phyloP scores from a whole-genome alignment of 768 basidiomycete species.

The Podaxis carcinomalis region DNA sequence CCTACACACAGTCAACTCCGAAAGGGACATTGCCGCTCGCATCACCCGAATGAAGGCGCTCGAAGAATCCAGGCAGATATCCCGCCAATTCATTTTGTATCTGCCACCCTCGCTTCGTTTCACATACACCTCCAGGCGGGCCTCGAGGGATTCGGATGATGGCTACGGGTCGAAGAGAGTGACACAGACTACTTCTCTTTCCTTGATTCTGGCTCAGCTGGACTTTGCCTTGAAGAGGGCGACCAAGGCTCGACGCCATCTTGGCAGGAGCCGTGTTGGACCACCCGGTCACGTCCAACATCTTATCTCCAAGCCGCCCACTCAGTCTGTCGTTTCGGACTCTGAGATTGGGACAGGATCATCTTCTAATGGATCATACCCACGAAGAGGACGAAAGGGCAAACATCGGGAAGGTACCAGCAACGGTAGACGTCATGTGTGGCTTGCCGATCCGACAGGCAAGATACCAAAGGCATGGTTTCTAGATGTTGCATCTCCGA shows the following conservation, averaged over 20 bases:
- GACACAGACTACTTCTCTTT: constrained; percentile 41
- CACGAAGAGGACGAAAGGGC: constrained; percentile 36
- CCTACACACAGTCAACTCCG: constrained; percentile 48
- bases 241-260: constrained; percentile 16
- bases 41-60: constrained; percentile 58
- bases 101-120: constrained; percentile 36
- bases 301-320: constrained; percentile 1
- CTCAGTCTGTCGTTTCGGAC: background rate
- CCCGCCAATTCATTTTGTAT: constrained; percentile 65
- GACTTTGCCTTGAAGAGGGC: constrained; percentile 41
- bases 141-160: background rate
- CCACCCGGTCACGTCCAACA: constrained; percentile 19
- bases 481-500: constrained; percentile 84
- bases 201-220: constrained; percentile 44
- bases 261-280: background rate
- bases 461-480: constrained; percentile 70
- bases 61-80: constrained; percentile 52
- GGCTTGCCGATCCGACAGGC: background rate
- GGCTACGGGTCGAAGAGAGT: constrained; percentile 18
- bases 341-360: background rate
- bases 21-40: constrained; percentile 56
- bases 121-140: constrained; percentile 1
- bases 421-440: constrained; percentile 1
- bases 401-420: constrained; percentile 33
- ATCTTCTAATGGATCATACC: constrained; percentile 11